Conservation (phyloP, 371 early-diverging fungal genomes). For the Nosema muscidifuracis region DNA sequence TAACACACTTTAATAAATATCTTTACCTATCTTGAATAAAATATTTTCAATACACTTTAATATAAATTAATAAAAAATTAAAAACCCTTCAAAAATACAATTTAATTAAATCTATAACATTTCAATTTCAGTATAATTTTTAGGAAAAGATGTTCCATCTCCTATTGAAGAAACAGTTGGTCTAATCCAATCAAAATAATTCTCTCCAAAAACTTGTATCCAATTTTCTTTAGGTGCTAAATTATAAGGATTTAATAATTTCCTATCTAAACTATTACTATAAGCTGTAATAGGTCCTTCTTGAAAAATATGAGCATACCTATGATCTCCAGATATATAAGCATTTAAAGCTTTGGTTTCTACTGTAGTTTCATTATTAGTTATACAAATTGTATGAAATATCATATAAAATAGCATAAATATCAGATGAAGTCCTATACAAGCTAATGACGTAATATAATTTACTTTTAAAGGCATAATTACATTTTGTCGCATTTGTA, state of each 20-base stretch:
- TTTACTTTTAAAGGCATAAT: constrained; percentile 56
- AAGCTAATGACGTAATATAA: constrained; percentile 61
- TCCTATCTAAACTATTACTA: constrained; percentile 65
- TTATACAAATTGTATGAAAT: constrained; percentile 72
- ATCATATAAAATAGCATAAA: constrained; percentile 69
- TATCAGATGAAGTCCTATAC: constrained; percentile 67
- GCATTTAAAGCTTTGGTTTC: constrained; percentile 65
- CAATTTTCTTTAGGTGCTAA: constrained; percentile 72
- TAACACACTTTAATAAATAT: too few relatives aligned
- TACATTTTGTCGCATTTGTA: constrained; percentile 13
- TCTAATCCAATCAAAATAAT: constrained; percentile 65
- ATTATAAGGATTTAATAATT: constrained; percentile 77
- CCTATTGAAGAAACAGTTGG: constrained; percentile 59
- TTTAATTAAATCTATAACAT: too few relatives aligned
- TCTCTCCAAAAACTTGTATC: constrained; percentile 69
- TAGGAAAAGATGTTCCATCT: constrained; percentile 57
- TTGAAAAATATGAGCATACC: constrained; percentile 64
- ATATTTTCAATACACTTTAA: too few relatives aligned
- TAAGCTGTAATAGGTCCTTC: constrained; percentile 70
- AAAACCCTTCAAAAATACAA: too few relatives aligned
- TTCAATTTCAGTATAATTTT: constrained; percentile 35
- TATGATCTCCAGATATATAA: constrained; percentile 43
- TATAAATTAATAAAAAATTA: too few relatives aligned
- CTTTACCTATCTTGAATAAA: too few relatives aligned
- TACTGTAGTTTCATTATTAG: constrained; percentile 82